A percentile compares a stretch with the other conserved stretches of the same genome.
Conservation (phyloP, 2,329 filamentous ascomycete species). For the Botrytis fragariae region DNA sequence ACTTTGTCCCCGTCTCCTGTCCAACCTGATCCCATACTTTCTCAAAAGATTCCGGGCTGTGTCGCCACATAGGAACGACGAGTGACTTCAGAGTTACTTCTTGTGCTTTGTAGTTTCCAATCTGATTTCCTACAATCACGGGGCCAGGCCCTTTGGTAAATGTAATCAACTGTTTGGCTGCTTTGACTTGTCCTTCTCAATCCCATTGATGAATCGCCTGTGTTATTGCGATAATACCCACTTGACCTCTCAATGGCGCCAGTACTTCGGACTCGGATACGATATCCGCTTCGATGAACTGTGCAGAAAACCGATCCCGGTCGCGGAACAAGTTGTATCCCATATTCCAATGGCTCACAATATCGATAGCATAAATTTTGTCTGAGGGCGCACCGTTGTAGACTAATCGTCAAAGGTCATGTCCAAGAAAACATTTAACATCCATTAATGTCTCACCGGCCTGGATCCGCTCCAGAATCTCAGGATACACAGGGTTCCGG, state of each 20-base stretch:
- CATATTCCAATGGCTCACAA: constrained; percentile 37
- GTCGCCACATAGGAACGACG: constrained; percentile 15
- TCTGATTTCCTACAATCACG: constrained; percentile 18
- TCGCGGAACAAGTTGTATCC: constrained; percentile 43
- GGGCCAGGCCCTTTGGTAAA: constrained; percentile 10
- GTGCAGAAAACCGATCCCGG: constrained; percentile 33
- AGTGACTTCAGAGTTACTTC: constrained; percentile 8
- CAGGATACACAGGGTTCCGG: constrained; percentile 21
- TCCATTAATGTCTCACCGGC: constrained; percentile 24
- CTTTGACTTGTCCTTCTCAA: constrained; percentile 39
- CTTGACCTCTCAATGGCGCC: constrained; percentile 39
- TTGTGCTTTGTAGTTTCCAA: constrained; percentile 14
- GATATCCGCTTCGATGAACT: constrained; percentile 39
- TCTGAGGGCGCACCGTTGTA: constrained; percentile 39
- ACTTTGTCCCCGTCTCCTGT: constrained; percentile 19
- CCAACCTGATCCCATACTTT: constrained; percentile 21
- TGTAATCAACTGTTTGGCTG: constrained; percentile 20
- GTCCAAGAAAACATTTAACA: constrained; percentile 41
- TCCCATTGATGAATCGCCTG: constrained; percentile 47
- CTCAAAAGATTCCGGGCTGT: constrained; percentile 19
- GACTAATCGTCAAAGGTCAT: constrained; percentile 41
- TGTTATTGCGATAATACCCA: constrained; percentile 44
- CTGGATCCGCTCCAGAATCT: constrained; percentile 25
- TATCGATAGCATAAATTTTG: constrained; percentile 38
- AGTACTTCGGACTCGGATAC: constrained; percentile 30